Evolutionary conservation across 2,329 filamentous ascomycete genomes (phyloP).

Genomic region (Fusarium gaditjirri): DNA sequence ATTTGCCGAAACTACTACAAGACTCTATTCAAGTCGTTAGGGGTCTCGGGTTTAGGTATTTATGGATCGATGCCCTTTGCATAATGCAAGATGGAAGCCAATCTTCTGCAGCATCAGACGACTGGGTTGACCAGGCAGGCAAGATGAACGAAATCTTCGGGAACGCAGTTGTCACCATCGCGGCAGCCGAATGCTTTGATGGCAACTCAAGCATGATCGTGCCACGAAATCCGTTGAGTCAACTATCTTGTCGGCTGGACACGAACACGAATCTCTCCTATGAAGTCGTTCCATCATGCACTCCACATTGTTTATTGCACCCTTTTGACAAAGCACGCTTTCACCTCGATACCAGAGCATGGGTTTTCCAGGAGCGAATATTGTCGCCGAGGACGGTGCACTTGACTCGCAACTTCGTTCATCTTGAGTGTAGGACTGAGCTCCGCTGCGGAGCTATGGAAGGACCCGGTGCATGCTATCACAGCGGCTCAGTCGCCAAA

Average conservation of each 20-base stretch:
- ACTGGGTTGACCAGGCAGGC: not conserved
- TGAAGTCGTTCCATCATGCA: not conserved
- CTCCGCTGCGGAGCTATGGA: not conserved
- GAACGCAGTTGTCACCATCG: not conserved
- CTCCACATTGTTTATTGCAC: not conserved
- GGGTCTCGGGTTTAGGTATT: not conserved
- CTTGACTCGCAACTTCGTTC: not conserved
- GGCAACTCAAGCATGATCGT: not conserved
- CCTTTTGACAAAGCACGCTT: not conserved
- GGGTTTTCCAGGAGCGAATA: not conserved
- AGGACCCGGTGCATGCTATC: not conserved
- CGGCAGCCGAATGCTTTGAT: not conserved
- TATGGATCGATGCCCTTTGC: slow-evolving; percentile 1
- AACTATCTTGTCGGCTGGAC: not conserved
- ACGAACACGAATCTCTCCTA: not conserved
- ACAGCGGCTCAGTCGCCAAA: not conserved
- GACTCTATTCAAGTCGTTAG: not conserved
- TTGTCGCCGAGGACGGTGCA: not conserved
- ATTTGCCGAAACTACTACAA: not conserved
- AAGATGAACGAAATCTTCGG: slow-evolving; percentile 2
- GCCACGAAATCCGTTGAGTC: not conserved
- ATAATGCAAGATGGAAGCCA: not conserved
- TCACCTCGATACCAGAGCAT: not conserved
- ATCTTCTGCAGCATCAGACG: not conserved
- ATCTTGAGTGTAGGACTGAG: not conserved